Conservation (phyloP, 768 basidiomycete species). For the Polyporus arcularius region DNA sequence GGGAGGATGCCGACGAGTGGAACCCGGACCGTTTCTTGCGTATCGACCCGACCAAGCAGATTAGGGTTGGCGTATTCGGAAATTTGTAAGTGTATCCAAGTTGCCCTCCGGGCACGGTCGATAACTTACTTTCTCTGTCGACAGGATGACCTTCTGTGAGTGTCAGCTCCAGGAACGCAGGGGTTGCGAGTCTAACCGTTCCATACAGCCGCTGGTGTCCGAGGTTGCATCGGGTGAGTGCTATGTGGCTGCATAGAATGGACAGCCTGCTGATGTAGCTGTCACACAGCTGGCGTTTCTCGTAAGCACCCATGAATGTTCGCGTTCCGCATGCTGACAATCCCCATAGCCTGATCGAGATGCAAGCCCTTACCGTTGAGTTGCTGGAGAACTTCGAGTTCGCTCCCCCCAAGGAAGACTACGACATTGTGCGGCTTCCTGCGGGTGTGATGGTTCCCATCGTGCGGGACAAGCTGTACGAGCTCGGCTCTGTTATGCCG, state of each 20-base stretch:
- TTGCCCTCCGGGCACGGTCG: too few relatives aligned
- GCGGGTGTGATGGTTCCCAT: constrained; percentile 34
- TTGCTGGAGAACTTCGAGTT: constrained; percentile 35
- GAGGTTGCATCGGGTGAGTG: constrained; percentile 15
- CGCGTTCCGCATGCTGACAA: constrained; percentile 5
- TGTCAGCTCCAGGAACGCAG: background rate
- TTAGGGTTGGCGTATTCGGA: constrained; percentile 20
- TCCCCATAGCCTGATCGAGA: constrained; percentile 32
- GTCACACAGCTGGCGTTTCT: constrained; percentile 24
- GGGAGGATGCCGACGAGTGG: constrained; percentile 29
- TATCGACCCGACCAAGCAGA: background rate
- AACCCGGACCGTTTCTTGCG: constrained; percentile 27
- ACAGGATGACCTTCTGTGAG: background rate
- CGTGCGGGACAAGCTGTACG: constrained; percentile 25
- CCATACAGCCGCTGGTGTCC: constrained; percentile 13
- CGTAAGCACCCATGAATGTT: constrained; percentile 17
- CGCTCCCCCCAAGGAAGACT: constrained; percentile 25
- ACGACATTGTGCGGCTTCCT: constrained; percentile 29
- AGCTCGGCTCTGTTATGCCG: constrained; percentile 31
- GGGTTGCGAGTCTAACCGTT: too few relatives aligned
- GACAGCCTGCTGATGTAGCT: background rate
- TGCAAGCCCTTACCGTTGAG: constrained; percentile 31
- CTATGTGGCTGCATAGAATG: background rate
- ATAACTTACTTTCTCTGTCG: background rate
- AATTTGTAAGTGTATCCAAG: background rate